Evolutionary conservation across 176 grass and related monocot species (phyloP), one percentile per base, ranked within the genome.

Genomic region (Ampelocalamus luodianensis): DNA sequence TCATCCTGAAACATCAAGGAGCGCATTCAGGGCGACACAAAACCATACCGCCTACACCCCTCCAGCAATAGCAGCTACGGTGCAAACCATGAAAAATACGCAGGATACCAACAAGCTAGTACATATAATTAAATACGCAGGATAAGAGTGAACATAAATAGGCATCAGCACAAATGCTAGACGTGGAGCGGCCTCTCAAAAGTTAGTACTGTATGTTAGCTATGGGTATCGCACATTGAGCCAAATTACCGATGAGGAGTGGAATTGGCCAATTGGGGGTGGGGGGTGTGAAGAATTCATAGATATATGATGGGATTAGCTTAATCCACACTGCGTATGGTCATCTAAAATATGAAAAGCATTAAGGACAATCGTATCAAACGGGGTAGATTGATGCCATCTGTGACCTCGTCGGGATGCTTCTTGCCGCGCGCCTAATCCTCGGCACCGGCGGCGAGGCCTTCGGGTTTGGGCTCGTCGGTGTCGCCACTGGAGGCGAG

Each of bases 381-480:
- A n/a, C 16, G 8, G 26, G 26, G 59, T 1, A 12, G 16, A 20
- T 0, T 8, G 29, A 24, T 14, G 18, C 22, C 8, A 22, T 36
- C 29, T 0, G 5, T 40, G 27, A 94, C 96, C 93, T 99, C 96
- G 39, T 96, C 86, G 46, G 71, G 73, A 84, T 96, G 90, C 78
- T 92, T 91, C 77, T 94, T 99, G n/a, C 79, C 87, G 65, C 80
- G 81, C 10, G 89, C 74, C 93, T 89, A 94, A 77, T 91, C 77
- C 68, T 91, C 89, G 12, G 60, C 67, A 38, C 65, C 74, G 0
- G 36, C 76, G 2, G 50, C 34, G 37, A 61, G 42, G 16, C 64
- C 18, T 3, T 88, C 79, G 49, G 74, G 38, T 10, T 87, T 84
- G 39, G 66, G 50, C 37, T 95, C 91, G 15, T 91, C 91, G 42